Base-by-base conservation (phyloP, 805 yeast genomes). In the Gaillardinia entomophila region DNA sequence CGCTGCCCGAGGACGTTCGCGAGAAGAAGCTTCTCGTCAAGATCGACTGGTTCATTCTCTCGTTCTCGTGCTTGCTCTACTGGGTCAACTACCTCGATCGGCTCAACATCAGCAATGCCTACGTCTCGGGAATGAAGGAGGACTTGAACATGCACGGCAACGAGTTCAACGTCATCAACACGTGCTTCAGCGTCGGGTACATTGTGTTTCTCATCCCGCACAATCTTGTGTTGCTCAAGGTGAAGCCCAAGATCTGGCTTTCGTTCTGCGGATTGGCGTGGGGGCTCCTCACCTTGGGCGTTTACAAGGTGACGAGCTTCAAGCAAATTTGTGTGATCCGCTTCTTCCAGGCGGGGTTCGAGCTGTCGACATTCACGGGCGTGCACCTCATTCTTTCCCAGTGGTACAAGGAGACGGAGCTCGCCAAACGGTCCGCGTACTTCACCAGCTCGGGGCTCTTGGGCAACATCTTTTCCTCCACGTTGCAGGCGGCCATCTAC, bases 121-220 rank as follows among this genome's bases (percentile, higher is more conserved):
- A 78, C 47, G 79, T 77, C n/a, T 66, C 77, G 8, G 85, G 85
- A 7, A 74, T 79, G 82, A 67, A 74, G 42, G 76, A 75, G 35
- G 82, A 71, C 33, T 43, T 75, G 35, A 42, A 55, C 3, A 58
- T 75, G 62, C 38, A 47, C 26, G 77, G 77, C 10, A 53, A 71
- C 36, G 68, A 76, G 35, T 68, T 64, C 40, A 75, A 76, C 45
- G 38, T 71, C 26, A 60, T 76, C 32, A 73, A 71, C 37, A 75
- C 82, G 0, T 66, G 73, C 32, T 78, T 75, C 52, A 75, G 71
- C 15, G 66, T 75, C 6, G 88, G 87, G 3, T 76, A 77, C 48
- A 69, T 73, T 19, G 60, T 79, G 13, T 78, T 77, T 6, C 71
- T 77, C 66, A 53, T 80, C 24, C 88, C 88, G 2, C 69, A 77